Evolutionary conservation across 805 yeast genomes (phyloP).

Genomic region (Saturnispora dispora): DNA sequence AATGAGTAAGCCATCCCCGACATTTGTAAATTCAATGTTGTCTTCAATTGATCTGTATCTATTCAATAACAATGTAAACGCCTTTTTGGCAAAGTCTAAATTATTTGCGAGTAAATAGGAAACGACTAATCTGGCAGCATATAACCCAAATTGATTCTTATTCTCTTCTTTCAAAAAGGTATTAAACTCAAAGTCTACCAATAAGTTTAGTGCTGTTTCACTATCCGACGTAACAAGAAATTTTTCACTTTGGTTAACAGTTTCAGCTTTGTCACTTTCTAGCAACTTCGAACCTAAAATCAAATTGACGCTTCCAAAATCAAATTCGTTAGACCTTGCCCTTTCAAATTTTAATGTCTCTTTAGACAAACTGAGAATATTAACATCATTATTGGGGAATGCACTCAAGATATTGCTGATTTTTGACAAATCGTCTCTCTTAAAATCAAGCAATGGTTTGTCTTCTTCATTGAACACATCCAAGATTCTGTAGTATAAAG

Average conservation of each 20-base stretch:
- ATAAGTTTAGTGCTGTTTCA: conserved; percentile 16
- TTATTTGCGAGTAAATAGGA: conserved; percentile 67
- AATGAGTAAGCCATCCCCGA: conserved; percentile 20
- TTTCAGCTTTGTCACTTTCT: conserved; percentile 22
- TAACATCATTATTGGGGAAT: conserved; percentile 45
- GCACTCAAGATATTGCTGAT: conserved; percentile 34
- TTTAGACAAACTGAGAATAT: conserved; percentile 56
- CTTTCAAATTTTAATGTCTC: conserved; percentile 62
- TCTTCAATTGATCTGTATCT: conserved; percentile 20
- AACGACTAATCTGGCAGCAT: conserved; percentile 49
- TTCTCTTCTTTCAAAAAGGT: conserved; percentile 30
- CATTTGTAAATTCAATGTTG: conserved; percentile 13
- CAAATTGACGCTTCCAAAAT: conserved; percentile 70
- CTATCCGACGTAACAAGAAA: conserved; percentile 22
- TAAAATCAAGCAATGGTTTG: conserved; percentile 26
- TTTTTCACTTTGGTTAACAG: conserved; percentile 22
- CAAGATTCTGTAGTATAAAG: conserved; percentile 61
- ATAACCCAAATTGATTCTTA: conserved; percentile 18
- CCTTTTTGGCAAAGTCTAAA: conserved; percentile 46
- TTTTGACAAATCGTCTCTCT: conserved; percentile 25
- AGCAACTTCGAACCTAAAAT: conserved; percentile 61
- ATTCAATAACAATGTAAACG: conserved; percentile 30
- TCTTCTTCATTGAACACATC: conserved; percentile 50
- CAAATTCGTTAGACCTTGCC: conserved; percentile 44
- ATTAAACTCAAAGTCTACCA: conserved; percentile 29